Percentiles rank a stretch among this genome's conserved stretches.
These are phyloP conservation scores for Fagopyrum esculentum DNA, from an alignment of 148 eudicot genomes.

Conservation along the genomic window DNA sequence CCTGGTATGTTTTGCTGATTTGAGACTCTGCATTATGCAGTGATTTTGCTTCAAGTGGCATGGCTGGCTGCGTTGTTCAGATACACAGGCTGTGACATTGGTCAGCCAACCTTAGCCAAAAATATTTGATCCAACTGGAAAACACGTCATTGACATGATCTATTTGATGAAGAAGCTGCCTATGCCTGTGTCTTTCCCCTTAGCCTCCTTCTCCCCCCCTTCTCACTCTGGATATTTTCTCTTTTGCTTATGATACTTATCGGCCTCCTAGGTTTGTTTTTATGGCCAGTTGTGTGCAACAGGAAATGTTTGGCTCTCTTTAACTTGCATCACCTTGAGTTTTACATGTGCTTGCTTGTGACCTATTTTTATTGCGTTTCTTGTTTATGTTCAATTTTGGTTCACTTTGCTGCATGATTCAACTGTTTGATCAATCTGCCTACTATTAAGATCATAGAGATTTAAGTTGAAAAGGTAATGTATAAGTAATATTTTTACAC, in stretches of 20 bases:
- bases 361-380: not conserved
- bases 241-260: not conserved
- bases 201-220: not conserved
- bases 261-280: not conserved
- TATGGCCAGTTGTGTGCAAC: constrained; percentile 6
- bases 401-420: no score
- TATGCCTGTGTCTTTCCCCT: not conserved
- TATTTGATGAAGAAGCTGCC: not conserved
- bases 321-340: not conserved
- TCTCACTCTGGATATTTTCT: not conserved
- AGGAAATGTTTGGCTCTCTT: not conserved
- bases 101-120: not conserved
- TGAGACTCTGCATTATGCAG: not conserved
- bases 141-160: not conserved
- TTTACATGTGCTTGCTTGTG: not conserved
- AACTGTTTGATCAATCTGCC: not conserved
- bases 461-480: no score
- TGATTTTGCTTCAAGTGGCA: constrained; percentile 1
- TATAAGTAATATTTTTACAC: no score
- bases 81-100: not conserved
- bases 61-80: not conserved
- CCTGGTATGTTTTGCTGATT: not conserved
- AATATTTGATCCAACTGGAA: not conserved
- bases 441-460: no score
- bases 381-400: not conserved